Base-by-base conservation (phyloP, 108 stramenopile genomes). In the Fistulifera solaris region DNA sequence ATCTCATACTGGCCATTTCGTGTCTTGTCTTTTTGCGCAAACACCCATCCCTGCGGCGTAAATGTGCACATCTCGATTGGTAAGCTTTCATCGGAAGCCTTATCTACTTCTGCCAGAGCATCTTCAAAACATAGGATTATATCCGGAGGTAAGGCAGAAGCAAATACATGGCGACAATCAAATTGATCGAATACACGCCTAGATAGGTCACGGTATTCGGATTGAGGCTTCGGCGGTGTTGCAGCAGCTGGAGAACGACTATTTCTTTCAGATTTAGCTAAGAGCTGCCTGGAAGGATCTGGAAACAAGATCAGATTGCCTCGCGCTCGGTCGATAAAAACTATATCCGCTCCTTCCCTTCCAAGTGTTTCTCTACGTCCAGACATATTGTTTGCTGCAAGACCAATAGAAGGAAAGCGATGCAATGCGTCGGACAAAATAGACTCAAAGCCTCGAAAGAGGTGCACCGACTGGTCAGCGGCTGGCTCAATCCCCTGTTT, bases 101-200 rank as follows among this genome's bases (percentile, higher is more conserved):
- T 27, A 14, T 41, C 51, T 19, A 83, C 64, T 55, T 87, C 80
- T 44, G 71, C 73, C 52, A 87, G 78, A 65, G 80, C 72, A 42
- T 83, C 85, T 50, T 83, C 85, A 55, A 87, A 77, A 10, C 81
- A 81, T 27, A 69, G 67, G 44, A 78, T 58, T 1, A 73, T 74
- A 63, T 87, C 82, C 10, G 75, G 56, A 11, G 82, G 72, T 14
- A 87, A 50, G 56, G 67, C 55, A 0, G 80, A 72, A 13, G 76
- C 75, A 39, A 87, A 74, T 40, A 58, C 55, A 54, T 87, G 81
- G 14, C 85, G 62, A 56, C 72, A 78, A 63, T 87, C 85, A 42
- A 85, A 47, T 31, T 56, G 69, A 51, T 73, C 52, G 48, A 49
- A 19, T 59, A 54, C 24, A 60, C 56, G 70, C 15, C 46, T 75